Conservation (phyloP, 1,284 basidiomycete genomes). For the Papiliotrema flavescens region DNA sequence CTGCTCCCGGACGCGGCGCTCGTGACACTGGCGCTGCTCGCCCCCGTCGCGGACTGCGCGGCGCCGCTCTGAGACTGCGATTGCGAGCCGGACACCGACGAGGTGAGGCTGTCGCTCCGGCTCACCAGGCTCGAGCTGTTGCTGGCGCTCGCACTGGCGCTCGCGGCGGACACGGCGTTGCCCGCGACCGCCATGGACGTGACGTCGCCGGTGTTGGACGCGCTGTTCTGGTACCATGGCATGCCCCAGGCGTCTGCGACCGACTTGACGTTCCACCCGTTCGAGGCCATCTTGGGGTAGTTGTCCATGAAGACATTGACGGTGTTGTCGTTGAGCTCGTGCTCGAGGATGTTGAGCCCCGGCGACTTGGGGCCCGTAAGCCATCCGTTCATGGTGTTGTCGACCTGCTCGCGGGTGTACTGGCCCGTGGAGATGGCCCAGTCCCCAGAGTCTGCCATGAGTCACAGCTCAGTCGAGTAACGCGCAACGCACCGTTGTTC, state of each 20-base stretch:
- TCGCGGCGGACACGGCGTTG: constrained; percentile 1
- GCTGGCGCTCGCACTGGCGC: constrained; percentile 1
- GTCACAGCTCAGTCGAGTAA: too few species aligned
- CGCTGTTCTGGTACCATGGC: constrained; percentile 43
- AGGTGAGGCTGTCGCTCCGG: background rate
- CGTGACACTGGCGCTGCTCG: background rate
- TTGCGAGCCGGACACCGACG: constrained; percentile 2
- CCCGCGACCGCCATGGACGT: constrained; percentile 26
- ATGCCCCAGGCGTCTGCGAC: constrained; percentile 39
- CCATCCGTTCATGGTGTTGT: constrained; percentile 22
- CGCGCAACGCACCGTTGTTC: too few species aligned
- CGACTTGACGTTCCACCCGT: constrained; percentile 40
- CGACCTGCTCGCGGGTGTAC: constrained; percentile 31
- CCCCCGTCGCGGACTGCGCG: constrained; percentile 7
- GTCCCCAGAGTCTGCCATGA: constrained; percentile 48
- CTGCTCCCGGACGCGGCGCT: background rate
- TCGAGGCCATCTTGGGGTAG: constrained; percentile 30
- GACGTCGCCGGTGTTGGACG: constrained; percentile 26
- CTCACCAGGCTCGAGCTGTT: background rate
- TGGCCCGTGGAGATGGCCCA: constrained; percentile 40
- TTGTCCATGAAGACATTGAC: constrained; percentile 35
- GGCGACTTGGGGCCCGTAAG: constrained; percentile 29
- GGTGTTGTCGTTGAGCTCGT: constrained; percentile 37
- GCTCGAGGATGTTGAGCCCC: constrained; percentile 39
- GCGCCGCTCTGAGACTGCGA: constrained; percentile 1